Base-by-base conservation (phyloP, 1,139 yeast genomes). In the Candida dubliniensis region DNA sequence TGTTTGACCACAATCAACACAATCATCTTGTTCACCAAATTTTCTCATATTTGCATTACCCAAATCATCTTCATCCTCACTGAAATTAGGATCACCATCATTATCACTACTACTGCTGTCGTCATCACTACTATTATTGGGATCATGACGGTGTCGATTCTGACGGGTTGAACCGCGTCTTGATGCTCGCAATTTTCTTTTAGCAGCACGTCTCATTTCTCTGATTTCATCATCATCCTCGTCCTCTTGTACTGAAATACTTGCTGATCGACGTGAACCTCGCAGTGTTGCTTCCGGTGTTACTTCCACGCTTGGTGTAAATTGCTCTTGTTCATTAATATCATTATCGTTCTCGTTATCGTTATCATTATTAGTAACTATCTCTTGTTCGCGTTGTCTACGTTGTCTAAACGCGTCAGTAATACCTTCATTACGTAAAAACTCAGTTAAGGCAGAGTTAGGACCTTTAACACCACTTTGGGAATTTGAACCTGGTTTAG, bases 401-500 rank as follows among this genome's bases (percentile, higher is more conserved):
- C 95, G 70, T 43, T 76, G 67, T 53, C 91, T 74, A 58, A 91
- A 89, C 38, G 82, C 83, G 49, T 81, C 89, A 0, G 97, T 87
- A 64, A 91, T 91, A 34, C 97, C 97, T 61, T 90, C 96, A 45
- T 86, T 65, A 41, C 85, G 69, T 47, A 86, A 70, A 57, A 86
- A 86, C 59, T 83, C 89, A 0, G 93, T 85, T 52, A 86, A 69
- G 0, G 95, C 95, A 52, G 88, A 81, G 66, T 84, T 84, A 7
- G 95, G 93, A 0, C 93, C 93, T 48, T 82, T 37, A 34, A 86
- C 86, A 13, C 78, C 79, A 3, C 55, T 47, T 37, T 18, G 44
- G 4, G 32, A 30, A 4, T 14, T 30, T 11, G 32, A 11, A 24
- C 39, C 32, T 11, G 12, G 38, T 29, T 41, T 41, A 18, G 68